Evolutionary conservation across 2,329 filamentous ascomycete species (phyloP).

Genomic region (Sphaerulina vaccinii): DNA sequence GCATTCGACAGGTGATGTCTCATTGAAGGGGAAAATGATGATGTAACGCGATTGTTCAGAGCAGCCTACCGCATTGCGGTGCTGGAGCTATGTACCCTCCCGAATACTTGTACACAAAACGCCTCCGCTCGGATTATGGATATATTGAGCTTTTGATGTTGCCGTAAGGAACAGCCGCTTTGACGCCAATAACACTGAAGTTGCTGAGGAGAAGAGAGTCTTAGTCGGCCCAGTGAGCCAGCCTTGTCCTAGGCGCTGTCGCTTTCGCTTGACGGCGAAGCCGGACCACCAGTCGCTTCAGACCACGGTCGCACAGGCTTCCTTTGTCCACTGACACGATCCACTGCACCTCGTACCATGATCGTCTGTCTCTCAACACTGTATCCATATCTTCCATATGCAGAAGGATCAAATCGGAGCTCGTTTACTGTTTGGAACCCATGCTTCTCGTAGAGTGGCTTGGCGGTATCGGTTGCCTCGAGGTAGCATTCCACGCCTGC

Average conservation of each 20-base stretch:
- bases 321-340: constrained; percentile 16
- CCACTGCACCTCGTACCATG: constrained; percentile 35
- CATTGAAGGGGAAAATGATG: constrained; percentile 11
- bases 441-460: constrained; percentile 35
- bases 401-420: constrained; percentile 33
- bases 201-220: background rate
- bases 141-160: background rate
- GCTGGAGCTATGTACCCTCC: background rate
- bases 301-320: constrained; percentile 24
- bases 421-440: constrained; percentile 35
- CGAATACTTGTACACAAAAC: background rate
- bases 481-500: constrained; percentile 43
- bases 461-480: constrained; percentile 41
- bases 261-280: constrained; percentile 3
- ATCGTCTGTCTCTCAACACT: constrained; percentile 35
- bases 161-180: background rate
- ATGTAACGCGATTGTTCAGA: background rate
- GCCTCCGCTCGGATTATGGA: background rate
- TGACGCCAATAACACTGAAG: background rate
- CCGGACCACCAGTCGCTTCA: constrained; percentile 18
- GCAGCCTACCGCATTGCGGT: background rate
- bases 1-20: constrained; percentile 24
- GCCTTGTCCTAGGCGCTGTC: background rate
- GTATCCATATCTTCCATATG: constrained; percentile 30
- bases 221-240: background rate